Base-by-base conservation (phyloP, 768 basidiomycete genomes). In the Leccinum barrowsii region DNA sequence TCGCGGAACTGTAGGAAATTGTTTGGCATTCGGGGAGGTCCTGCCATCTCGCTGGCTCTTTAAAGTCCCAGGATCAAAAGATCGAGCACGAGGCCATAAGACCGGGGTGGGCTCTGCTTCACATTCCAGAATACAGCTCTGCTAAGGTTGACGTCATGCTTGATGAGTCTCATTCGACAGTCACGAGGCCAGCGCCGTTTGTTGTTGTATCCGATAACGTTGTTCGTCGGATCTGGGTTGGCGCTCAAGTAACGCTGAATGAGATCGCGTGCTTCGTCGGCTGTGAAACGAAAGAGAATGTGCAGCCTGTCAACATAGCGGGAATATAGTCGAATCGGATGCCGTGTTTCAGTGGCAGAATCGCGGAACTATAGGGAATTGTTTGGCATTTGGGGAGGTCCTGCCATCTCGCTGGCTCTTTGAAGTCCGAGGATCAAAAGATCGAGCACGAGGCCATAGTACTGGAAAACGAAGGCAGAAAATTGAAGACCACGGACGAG, bases 41-140 rank as follows among this genome's bases (percentile, higher is more conserved):
- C 21, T 22, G 21, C 21, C 21, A 22, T 22, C 21, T 22, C 21
- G 21, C 21, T 22, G 21, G 21, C 21, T 22, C 21, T 22, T 22
- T 22, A 22, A 22, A 22, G 21, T 22, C 21, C 21, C 21, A 22
- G 21, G 21, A 22, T 22, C 21, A 22, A 22, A 22, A 22, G 21
- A 22, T 22, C 21, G 21, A 22, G 21, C 21, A 22, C 21, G 21
- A 22, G 21, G 21, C 21, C 21, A 22, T 22, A 77, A 15, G 96
- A 97, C 50, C 97, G 81, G 0, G 97, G 97, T 22, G 98, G 74
- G 65, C 92, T 92, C 73, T 98, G 94, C 77, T 98, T 97, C 73
- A 98, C 92, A 69, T 99, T 98, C 97, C 96, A 99, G 77, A 97
- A 98, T 10, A 98, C 96, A 2, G 97, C 97, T 60, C 97, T 85